Conservation (phyloP, 2,329 filamentous ascomycete genomes). For the Beauveria medogensis region DNA sequence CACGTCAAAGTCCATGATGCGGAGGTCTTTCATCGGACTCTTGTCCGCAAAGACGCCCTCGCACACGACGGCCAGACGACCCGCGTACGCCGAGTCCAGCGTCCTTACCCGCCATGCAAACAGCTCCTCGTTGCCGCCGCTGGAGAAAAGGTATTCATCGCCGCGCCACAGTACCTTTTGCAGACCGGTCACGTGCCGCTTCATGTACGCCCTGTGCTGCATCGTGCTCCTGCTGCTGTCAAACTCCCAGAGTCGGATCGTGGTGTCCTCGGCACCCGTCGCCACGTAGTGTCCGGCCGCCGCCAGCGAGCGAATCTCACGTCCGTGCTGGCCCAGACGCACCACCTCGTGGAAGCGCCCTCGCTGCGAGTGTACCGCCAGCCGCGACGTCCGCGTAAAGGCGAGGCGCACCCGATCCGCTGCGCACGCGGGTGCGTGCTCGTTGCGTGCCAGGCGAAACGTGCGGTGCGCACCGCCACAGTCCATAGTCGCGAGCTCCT, state of each 20-base stretch:
- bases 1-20: constrained; percentile 74
- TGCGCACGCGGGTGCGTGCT: constrained; percentile 21
- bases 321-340: constrained; percentile 68
- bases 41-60: constrained; percentile 47
- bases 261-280: constrained; percentile 67
- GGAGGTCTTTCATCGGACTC: constrained; percentile 54
- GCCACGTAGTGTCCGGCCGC: constrained; percentile 34
- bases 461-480: constrained; percentile 80
- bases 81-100: constrained; percentile 39
- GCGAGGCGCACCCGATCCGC: constrained; percentile 44
- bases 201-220: constrained; percentile 55
- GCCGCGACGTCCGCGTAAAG: constrained; percentile 62
- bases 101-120: constrained; percentile 66
- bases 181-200: constrained; percentile 74
- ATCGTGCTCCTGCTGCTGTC: constrained; percentile 15
- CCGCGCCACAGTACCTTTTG: constrained; percentile 73
- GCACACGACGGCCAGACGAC: constrained; percentile 46
- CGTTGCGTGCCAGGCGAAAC: constrained; percentile 44
- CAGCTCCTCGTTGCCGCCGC: constrained; percentile 81
- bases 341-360: constrained; percentile 37
- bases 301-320: constrained; percentile 62
- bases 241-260: constrained; percentile 62
- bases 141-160: constrained; percentile 69
- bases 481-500: constrained; percentile 62
- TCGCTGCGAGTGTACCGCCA: constrained; percentile 39